Evolutionary conservation across 495 filamentous ascomycete species (phyloP).

Genomic region (Parathielavia hyrcaniae): DNA sequence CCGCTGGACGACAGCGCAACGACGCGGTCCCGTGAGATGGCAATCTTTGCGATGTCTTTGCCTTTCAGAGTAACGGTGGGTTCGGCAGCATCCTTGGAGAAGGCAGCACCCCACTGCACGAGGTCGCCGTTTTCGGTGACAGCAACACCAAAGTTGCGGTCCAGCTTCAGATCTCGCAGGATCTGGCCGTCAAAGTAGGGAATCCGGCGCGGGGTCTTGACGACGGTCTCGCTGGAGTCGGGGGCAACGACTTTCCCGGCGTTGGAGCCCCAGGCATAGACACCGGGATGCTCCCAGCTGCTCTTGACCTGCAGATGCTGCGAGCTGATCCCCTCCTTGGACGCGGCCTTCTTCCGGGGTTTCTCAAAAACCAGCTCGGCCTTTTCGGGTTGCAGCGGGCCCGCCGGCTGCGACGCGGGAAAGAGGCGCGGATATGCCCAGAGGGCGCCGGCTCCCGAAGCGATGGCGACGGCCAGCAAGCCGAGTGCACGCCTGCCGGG

Average conservation of each 20-base stretch:
- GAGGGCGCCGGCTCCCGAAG: conserved; percentile 31
- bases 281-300: conserved; percentile 82
- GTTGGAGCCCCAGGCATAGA: conserved; percentile 93
- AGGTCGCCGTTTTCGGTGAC: conserved; percentile 84
- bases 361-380: conserved; percentile 56
- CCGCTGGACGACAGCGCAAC: conserved; percentile 71
- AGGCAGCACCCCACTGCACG: conserved; percentile 84
- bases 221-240: conserved; percentile 62
- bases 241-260: conserved; percentile 77
- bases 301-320: conserved; percentile 80
- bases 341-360: conserved; percentile 44
- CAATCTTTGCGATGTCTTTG: conserved; percentile 67
- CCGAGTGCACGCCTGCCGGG: conserved; percentile 19
- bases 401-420: not conserved
- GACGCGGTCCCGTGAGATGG: conserved; percentile 73
- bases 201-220: conserved; percentile 77
- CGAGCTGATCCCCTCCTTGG: conserved; percentile 66
- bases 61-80: conserved; percentile 72
- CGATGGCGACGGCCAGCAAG: conserved; percentile 24
- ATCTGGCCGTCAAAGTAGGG: conserved; percentile 78
- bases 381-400: conserved; percentile 19
- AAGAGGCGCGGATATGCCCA: conserved; percentile 23
- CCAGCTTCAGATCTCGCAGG: conserved; percentile 81
- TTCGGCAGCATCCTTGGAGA: conserved; percentile 42
- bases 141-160: conserved; percentile 76